A percentile compares a stretch with the other conserved stretches of the same genome.
These are phyloP conservation scores for Petasospora rhodanensis DNA, from an alignment of 1,139 yeast species.

Conservation along the genomic window DNA sequence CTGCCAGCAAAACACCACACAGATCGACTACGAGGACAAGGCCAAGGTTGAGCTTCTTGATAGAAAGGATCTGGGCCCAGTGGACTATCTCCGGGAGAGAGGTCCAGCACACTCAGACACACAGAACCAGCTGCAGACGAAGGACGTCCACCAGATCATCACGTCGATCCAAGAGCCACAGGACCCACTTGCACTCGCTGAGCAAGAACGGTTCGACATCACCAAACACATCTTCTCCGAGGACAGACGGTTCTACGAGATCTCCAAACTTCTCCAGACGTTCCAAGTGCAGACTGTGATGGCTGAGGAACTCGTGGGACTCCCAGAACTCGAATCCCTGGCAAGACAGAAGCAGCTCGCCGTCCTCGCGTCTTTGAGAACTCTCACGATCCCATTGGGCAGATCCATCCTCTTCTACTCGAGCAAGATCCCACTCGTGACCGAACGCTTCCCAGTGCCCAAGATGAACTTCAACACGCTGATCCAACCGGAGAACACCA, in stretches of 20 bases:
- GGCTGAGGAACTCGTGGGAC: conserved; percentile 13
- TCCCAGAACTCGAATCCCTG: conserved; percentile 55
- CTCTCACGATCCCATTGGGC: conserved; percentile 74
- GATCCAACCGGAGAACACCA: conserved; percentile 64
- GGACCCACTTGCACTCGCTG: conserved; percentile 51
- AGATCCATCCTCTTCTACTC: conserved; percentile 70
- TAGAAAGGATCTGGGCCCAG: conserved; percentile 55
- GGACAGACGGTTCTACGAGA: conserved; percentile 79
- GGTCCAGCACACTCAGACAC: conserved; percentile 33
- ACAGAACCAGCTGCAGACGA: conserved; percentile 18
- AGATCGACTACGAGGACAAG: conserved; percentile 31
- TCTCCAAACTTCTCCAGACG: conserved; percentile 52
- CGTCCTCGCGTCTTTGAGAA: conserved; percentile 56
- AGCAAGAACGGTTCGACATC: conserved; percentile 61
- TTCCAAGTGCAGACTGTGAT: conserved; percentile 57
- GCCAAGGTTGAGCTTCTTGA: conserved; percentile 60
- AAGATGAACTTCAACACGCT: conserved; percentile 65
- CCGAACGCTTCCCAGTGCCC: conserved; percentile 82
- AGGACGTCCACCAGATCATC: conserved; percentile 47
- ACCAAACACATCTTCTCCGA: conserved; percentile 68
- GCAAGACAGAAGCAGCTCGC: conserved; percentile 61
- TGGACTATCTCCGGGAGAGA: conserved; percentile 33
- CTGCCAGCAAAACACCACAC: conserved; percentile 53
- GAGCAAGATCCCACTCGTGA: conserved; percentile 70
- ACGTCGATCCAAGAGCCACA: conserved; percentile 42